These are phyloP conservation scores for Melampsora larici-populina DNA, from an alignment of 1,284 basidiomycete genomes.

Conservation along the genomic window DNA sequence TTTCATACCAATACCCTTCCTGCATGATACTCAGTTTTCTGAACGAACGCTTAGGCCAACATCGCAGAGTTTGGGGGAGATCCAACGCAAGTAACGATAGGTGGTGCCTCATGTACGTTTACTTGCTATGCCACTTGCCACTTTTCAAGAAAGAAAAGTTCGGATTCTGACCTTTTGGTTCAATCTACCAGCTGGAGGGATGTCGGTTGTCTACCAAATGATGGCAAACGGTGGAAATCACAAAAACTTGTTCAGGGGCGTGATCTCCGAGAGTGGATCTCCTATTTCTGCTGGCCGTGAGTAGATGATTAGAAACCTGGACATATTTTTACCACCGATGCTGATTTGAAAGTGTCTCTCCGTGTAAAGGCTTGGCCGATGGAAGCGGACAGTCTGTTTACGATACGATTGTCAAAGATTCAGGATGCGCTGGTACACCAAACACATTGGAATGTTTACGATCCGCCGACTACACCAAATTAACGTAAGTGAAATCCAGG, in stretches of 20 bases:
- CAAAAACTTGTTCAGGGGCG: neutral
- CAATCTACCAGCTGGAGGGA: neutral
- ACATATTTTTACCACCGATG: neutral
- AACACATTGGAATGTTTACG: neutral
- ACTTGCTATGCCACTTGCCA: neutral
- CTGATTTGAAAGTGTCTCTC: neutral
- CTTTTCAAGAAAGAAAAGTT: neutral
- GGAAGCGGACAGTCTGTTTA: neutral
- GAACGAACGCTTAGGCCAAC: slow-evolving; percentile 45
- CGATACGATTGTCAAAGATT: neutral
- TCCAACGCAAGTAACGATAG: slow-evolving; percentile 51
- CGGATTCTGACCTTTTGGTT: neutral
- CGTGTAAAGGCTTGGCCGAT: neutral
- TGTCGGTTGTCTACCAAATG: neutral
- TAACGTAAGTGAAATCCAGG: neutral
- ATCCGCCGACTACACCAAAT: neutral
- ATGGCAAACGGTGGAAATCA: neutral
- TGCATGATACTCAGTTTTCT: neutral
- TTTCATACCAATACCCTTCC: neutral
- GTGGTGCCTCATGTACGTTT: neutral
- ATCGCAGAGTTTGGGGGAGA: slow-evolving; percentile 53
- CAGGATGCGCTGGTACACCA: neutral
- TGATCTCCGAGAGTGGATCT: neutral
- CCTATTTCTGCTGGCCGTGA: neutral
- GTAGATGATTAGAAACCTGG: neutral